phyloP scores from a whole-genome alignment of 139 green algal species.

The Ostreobium quekettii region DNA sequence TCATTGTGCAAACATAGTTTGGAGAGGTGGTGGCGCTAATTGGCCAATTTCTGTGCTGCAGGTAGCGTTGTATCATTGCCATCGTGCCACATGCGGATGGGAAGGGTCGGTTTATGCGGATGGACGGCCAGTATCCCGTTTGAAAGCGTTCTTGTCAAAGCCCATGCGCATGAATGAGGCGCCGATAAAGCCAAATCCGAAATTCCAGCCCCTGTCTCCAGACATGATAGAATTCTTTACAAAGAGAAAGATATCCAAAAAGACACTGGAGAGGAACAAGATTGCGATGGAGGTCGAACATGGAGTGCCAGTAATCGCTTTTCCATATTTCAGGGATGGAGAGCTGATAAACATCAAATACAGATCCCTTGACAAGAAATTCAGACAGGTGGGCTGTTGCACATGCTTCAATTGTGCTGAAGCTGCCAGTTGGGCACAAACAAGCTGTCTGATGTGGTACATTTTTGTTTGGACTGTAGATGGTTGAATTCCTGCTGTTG shows the following conservation, averaged over 20 bases:
- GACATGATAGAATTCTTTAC: slow-evolving; percentile 16
- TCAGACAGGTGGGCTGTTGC: slow-evolving; percentile 50
- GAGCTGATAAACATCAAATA: slow-evolving; percentile 86
- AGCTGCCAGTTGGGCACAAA: too few species aligned
- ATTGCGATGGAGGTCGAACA: slow-evolving; percentile 4
- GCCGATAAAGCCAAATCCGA: slow-evolving; percentile 2
- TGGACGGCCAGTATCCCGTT: neutral
- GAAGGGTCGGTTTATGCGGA: neutral
- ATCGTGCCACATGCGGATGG: slow-evolving; percentile 12
- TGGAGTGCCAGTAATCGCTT: slow-evolving; percentile 44
- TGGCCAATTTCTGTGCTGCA: too few species aligned
- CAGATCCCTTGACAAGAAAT: slow-evolving; percentile 60
- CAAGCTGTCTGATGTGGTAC: too few species aligned
- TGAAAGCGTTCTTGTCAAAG: too few species aligned
- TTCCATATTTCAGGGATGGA: slow-evolving; percentile 68
- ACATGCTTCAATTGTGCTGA: too few species aligned
- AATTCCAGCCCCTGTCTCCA: neutral
- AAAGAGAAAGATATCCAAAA: slow-evolving; percentile 13
- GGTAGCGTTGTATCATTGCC: slow-evolving; percentile 19
- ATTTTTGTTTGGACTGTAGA: too few species aligned
- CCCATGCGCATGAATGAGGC: neutral
- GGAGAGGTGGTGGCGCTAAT: too few species aligned
- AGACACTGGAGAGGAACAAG: neutral
- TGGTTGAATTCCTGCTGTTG: too few species aligned
- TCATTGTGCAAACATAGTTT: too few species aligned